Percentiles rank a stretch among this genome's conserved stretches.
phyloP scores from a whole-genome alignment of 192 early-diverging fungal genomes.

The Rhizophagus clarus region DNA sequence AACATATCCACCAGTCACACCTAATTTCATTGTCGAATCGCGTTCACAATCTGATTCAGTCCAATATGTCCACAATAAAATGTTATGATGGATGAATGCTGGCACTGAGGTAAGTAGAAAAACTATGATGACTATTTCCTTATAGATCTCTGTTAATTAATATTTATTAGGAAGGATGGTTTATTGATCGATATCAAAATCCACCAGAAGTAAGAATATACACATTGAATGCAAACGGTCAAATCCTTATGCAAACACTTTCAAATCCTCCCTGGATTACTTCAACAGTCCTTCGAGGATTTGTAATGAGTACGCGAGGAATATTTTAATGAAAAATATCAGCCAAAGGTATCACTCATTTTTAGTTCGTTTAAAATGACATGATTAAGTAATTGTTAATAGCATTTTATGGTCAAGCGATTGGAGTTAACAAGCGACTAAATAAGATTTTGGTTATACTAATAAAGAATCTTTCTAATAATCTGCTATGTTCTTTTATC shows the following conservation, averaged over 20 bases:
- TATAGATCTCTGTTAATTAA: not conserved
- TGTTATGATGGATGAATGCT: not conserved
- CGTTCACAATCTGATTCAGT: not conserved
- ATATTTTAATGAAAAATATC: conserved; percentile 14
- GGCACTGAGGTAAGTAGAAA: conserved; percentile 21
- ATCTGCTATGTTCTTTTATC: too few species aligned
- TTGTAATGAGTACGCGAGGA: conserved; percentile 12
- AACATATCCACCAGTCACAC: not conserved
- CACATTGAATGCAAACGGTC: not conserved
- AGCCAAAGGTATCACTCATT: too few species aligned
- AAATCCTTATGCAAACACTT: not conserved
- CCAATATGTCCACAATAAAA: not conserved
- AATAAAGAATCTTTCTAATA: too few species aligned
- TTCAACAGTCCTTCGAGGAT: conserved; percentile 10
- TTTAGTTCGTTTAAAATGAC: too few species aligned
- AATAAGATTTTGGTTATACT: too few species aligned
- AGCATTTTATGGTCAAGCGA: too few species aligned
- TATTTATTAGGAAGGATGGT: conserved; percentile 8
- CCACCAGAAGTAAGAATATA: conserved; percentile 2
- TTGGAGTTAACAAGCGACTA: too few species aligned
- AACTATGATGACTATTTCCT: conserved; percentile 1
- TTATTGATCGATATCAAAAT: not conserved
- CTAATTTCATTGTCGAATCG: not conserved
- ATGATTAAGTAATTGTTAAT: too few species aligned
- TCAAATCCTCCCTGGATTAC: not conserved